Evolutionary conservation across 75 land plant genomes (phyloP).

Genomic region (Chamaecyparis obtusa): DNA sequence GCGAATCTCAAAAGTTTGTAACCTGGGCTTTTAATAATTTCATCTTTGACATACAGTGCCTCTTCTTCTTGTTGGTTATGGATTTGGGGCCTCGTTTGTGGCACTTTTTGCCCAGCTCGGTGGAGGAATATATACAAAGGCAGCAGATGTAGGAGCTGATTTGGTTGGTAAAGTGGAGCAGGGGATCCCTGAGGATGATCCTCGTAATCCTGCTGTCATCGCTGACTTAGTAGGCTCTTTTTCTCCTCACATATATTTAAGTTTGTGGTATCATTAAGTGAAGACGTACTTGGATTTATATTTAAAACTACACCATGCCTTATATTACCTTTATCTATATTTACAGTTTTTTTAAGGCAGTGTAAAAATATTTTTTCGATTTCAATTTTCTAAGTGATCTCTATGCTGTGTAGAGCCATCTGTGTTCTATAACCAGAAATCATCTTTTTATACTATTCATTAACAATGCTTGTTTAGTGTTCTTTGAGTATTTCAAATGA

Average conservation of each 20-base stretch:
- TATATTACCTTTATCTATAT: not conserved
- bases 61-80: conserved; percentile 98
- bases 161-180: conserved; percentile 99
- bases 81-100: conserved; percentile 99
- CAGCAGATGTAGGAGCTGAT: conserved; percentile 99
- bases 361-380: not conserved
- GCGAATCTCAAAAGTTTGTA: too few species aligned
- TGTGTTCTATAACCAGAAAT: not conserved
- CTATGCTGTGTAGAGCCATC: not conserved
- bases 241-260: not conserved
- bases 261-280: not conserved
- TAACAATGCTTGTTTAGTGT: not conserved
- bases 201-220: conserved; percentile 99
- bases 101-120: conserved; percentile 99
- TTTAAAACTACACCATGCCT: not conserved
- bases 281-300: not conserved
- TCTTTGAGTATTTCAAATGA: not conserved
- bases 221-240: conserved; percentile 79
- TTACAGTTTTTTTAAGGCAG: not conserved
- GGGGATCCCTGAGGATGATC: conserved; percentile 99
- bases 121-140: conserved; percentile 98
- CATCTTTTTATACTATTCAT: not conserved
- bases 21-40: not conserved
- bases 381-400: not conserved
- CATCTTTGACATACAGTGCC: conserved; percentile 62